These are phyloP conservation scores for Barnettozyma populi DNA, from an alignment of 805 yeast genomes.

Conservation along the genomic window DNA sequence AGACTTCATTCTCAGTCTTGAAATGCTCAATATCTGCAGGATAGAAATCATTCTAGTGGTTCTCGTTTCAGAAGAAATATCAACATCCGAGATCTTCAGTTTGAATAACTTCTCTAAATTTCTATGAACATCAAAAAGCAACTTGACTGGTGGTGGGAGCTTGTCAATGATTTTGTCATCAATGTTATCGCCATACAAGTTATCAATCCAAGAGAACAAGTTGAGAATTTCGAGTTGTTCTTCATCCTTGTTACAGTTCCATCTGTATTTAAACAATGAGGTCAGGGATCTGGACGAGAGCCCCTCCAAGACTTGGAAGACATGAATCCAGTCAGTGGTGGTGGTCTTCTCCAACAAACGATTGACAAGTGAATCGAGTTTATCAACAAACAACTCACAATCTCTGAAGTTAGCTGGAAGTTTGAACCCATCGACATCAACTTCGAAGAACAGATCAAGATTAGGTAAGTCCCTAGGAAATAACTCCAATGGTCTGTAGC, in stretches of 20 bases:
- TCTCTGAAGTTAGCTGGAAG: conserved; percentile 37
- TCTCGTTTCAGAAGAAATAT: conserved; percentile 54
- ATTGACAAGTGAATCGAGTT: conserved; percentile 56
- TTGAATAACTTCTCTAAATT: conserved; percentile 61
- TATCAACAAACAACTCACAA: conserved; percentile 57
- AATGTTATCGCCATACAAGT: conserved; percentile 42
- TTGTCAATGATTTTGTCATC: conserved; percentile 38
- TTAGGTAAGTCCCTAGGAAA: conserved; percentile 14
- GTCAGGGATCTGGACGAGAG: conserved; percentile 53
- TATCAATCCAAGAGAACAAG: conserved; percentile 63
- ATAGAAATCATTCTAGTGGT: conserved; percentile 63
- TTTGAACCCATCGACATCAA: background rate
- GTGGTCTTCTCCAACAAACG: conserved; percentile 52
- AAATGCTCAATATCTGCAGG: conserved; percentile 57
- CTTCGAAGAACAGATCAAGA: conserved; percentile 4
- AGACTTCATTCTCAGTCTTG: conserved; percentile 61
- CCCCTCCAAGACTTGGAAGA: conserved; percentile 67
- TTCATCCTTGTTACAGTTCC: conserved; percentile 34
- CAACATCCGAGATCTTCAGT: conserved; percentile 57
- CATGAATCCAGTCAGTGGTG: conserved; percentile 71
- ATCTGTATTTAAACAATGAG: conserved; percentile 51
- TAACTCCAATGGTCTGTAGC: conserved; percentile 50
- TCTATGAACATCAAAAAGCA: conserved; percentile 59
- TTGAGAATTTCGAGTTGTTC: conserved; percentile 60
- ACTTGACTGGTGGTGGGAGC: conserved; percentile 66